Conservation (phyloP, 2,329 filamentous ascomycete species). For the Scytalidium lignicola region DNA sequence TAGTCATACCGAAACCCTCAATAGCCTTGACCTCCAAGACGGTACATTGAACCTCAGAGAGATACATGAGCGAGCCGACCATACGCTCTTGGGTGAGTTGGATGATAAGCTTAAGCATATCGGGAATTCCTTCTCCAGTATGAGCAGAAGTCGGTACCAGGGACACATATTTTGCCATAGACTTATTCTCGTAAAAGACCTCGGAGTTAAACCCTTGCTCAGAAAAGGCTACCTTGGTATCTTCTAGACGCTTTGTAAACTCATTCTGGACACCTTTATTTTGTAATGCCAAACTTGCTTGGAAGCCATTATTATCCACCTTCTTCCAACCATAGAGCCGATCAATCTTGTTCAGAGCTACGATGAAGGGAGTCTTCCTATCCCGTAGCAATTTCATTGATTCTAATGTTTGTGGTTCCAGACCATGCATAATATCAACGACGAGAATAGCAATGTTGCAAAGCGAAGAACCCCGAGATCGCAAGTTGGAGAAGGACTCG, state of each 20-base stretch:
- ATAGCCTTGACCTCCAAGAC: slow-evolving; percentile 99
- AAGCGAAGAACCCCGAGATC: slow-evolving; percentile 93
- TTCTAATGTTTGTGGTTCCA: slow-evolving; percentile 94
- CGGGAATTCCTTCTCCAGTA: slow-evolving; percentile 98
- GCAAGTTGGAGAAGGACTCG: slow-evolving; percentile 99
- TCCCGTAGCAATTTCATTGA: slow-evolving; percentile 93
- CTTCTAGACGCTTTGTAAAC: slow-evolving; percentile 82
- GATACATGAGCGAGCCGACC: slow-evolving; percentile 95
- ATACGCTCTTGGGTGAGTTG: slow-evolving; percentile 94
- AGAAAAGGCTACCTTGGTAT: slow-evolving; percentile 89
- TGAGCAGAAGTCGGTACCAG: slow-evolving; percentile 94
- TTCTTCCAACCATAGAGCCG: slow-evolving; percentile 99
- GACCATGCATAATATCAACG: slow-evolving; percentile 99
- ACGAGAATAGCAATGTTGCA: slow-evolving; percentile 99
- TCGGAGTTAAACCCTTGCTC: slow-evolving; percentile 98
- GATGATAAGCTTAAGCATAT: slow-evolving; percentile 94
- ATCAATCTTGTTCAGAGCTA: slow-evolving; percentile 99
- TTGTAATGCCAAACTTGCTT: slow-evolving; percentile 83
- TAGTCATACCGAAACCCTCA: slow-evolving; percentile 97
- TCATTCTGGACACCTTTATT: slow-evolving; percentile 92
- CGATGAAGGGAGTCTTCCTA: slow-evolving; percentile 94
- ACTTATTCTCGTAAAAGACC: slow-evolving; percentile 96
- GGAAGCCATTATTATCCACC: slow-evolving; percentile 97
- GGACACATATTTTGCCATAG: slow-evolving; percentile 91
- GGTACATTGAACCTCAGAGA: slow-evolving; percentile 95